A percentile compares a stretch with the other conserved stretches of the same genome.
Conservation (phyloP, 108 stramenopile genomes). For the Stephanodiscus minutulus region DNA sequence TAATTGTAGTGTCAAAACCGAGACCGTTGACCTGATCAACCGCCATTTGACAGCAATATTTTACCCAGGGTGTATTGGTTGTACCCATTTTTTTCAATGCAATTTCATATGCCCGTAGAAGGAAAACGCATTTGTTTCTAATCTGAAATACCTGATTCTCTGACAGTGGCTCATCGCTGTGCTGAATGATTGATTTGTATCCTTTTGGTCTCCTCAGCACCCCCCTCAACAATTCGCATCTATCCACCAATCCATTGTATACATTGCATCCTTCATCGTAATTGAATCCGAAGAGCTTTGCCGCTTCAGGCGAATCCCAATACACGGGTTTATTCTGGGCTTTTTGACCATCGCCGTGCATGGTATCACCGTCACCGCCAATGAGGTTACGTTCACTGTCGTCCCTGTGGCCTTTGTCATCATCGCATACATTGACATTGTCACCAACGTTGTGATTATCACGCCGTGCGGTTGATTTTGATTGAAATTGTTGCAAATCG, state of each 20-base stretch:
- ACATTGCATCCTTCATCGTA: background rate
- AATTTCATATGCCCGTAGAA: background rate
- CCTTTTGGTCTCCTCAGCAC: background rate
- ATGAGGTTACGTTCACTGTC: background rate
- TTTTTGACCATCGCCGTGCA: too few relatives aligned
- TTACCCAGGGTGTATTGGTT: background rate
- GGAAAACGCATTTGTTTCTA: conserved; percentile 1
- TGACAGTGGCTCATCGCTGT: background rate
- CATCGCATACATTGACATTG: background rate
- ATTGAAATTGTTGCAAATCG: background rate
- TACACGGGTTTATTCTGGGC: background rate
- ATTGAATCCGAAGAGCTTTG: conserved; percentile 1
- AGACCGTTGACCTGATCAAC: background rate
- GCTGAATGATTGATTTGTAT: background rate
- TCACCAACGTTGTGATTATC: background rate
- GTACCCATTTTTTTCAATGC: background rate
- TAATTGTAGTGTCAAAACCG: background rate
- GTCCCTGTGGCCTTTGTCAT: background rate
- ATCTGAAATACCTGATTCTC: background rate
- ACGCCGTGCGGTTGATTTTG: background rate
- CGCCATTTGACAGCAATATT: background rate
- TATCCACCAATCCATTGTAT: background rate
- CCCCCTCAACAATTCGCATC: background rate
- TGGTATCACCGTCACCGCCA: too few relatives aligned
- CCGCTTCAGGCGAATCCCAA: background rate